Conservation (phyloP, 805 yeast genomes). For the Pichia membranifaciens region DNA sequence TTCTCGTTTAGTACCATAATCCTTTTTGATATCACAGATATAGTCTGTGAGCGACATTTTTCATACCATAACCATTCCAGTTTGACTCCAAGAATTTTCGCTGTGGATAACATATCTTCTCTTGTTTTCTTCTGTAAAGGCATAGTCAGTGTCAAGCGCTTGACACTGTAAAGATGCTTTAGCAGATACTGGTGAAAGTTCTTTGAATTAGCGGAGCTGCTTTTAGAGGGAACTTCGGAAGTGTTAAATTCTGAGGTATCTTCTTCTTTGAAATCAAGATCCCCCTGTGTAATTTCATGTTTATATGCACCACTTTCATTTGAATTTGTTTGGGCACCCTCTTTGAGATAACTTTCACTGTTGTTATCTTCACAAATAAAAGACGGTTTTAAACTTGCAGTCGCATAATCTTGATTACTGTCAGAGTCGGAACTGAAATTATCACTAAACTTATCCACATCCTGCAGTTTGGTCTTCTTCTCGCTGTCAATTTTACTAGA, state of each 20-base stretch:
- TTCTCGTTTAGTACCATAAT: background rate
- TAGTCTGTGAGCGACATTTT: conserved; percentile 31
- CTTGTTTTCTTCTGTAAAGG: conserved; percentile 52
- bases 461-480: background rate
- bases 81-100: conserved; percentile 43
- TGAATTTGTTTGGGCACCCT: too few relatives aligned
- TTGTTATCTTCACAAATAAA: background rate
- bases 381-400: background rate
- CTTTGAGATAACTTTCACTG: background rate
- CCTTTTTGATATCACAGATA: conserved; percentile 19
- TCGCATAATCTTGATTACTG: background rate
- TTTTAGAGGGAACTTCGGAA: background rate
- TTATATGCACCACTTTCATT: too few relatives aligned
- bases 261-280: background rate
- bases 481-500: background rate
- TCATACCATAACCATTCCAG: conserved; percentile 57
- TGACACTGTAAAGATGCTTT: conserved; percentile 31
- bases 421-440: background rate
- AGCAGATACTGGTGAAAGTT: conserved; percentile 27
- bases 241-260: background rate
- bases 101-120: conserved; percentile 40
- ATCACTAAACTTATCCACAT: background rate
- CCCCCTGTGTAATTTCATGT: too few relatives aligned
- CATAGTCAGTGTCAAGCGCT: conserved; percentile 41
- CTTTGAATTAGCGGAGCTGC: background rate